A percentile compares a stretch with the other conserved stretches of the same genome.
Evolutionary conservation across 192 early-diverging fungal genomes (phyloP).

Genomic region (Chytriomyces sp.): DNA sequence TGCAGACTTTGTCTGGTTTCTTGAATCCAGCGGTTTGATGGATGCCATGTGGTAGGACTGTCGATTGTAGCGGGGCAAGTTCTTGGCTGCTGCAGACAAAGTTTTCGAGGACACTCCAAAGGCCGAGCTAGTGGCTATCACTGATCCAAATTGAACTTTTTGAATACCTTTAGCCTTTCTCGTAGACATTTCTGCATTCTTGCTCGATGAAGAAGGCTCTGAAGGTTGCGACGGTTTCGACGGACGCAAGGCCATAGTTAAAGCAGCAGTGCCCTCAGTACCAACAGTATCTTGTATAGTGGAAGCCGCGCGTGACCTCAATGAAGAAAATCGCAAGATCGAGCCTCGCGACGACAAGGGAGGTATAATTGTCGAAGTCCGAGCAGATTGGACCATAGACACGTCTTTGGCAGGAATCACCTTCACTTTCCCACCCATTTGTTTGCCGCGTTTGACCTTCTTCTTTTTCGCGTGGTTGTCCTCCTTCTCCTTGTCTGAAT

Average conservation of each 20-base stretch:
- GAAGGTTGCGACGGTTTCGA: not conserved
- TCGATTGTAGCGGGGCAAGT: not conserved
- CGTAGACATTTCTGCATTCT: not conserved
- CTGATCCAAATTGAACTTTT: not conserved
- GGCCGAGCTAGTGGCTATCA: not conserved
- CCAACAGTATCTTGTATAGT: not conserved
- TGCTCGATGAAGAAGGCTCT: not conserved
- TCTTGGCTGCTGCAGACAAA: not conserved
- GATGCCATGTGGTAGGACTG: conserved; percentile 10
- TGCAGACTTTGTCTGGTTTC: not conserved
- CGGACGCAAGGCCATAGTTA: no score
- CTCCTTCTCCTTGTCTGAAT: conserved; percentile 14
- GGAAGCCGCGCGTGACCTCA: not conserved
- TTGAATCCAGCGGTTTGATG: not conserved
- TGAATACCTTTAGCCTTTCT: not conserved
- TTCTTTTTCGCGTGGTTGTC: not conserved
- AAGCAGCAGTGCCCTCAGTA: no score
- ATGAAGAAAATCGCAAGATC: not conserved
- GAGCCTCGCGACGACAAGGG: not conserved
- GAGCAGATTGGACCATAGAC: not conserved
- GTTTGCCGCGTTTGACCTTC: not conserved
- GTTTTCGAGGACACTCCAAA: not conserved
- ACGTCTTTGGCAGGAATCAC: not conserved
- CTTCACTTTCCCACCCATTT: not conserved
- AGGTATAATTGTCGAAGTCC: not conserved